Evolutionary conservation across 768 basidiomycete genomes (phyloP), one percentile per base, ranked within the genome.

Genomic region (Mycena epipterygia): DNA sequence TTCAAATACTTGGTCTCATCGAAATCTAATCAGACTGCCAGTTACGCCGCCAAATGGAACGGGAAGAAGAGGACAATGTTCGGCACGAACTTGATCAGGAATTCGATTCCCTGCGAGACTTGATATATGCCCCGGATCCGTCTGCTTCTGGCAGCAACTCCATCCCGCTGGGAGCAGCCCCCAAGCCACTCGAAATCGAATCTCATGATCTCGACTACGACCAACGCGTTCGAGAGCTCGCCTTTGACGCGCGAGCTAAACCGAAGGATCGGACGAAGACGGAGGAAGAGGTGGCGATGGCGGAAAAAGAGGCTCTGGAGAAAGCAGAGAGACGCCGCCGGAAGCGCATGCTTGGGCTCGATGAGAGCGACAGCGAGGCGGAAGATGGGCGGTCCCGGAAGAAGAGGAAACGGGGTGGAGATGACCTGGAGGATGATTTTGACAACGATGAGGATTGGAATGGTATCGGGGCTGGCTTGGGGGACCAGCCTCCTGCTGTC

Each of bases 251-350:
- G 74, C 89, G 98, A 1, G 94, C 98, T 3, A 95, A 96, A 72
- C 94, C 98, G 0, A 98, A 95, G 77, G 94, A 99, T 79, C 84
- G 98, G 64, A 96, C 95, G 32, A 98, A 98, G 84, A 98, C 97
- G 0, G 97, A 98, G 75, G 96, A 98, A 75, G 98, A 99, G 76
- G 76, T 96, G 32, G 97, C 96, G 6, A 68, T 93, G 69, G 96
- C 97, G 70, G 94, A 93, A 76, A 96, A 95, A 75, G 93, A 94
- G 73, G 86, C 89, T 6, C 81, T 99, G 62, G 94, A 97, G 81
- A 92, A 91, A 79, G 94, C 95, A 1, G 98, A 99, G 82, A 85
- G 88, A 74, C 87, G 85, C 72, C 86, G 98, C 32, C 79, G 91
- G 55, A 84, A 90, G 74, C 89, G 98, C 27, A 98, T 98, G 97